These are phyloP conservation scores for Aegilops speltoides DNA, from an alignment of 176 grass and related monocot species.

Conservation along the genomic window DNA sequence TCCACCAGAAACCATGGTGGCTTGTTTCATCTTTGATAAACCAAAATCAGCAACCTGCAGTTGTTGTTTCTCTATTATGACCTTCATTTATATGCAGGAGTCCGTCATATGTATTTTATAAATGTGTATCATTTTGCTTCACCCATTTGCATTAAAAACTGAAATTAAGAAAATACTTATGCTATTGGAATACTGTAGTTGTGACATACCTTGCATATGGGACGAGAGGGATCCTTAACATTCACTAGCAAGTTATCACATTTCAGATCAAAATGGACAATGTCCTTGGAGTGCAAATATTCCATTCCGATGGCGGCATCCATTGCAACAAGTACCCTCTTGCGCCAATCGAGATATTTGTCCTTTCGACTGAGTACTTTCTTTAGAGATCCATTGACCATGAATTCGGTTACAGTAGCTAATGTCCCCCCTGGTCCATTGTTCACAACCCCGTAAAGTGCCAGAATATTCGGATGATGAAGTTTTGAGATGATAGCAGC, in stretches of 20 bases:
- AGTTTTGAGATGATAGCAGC: constrained; percentile 83
- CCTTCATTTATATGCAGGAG: background rate
- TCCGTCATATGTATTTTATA: background rate
- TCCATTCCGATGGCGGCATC: constrained; percentile 98
- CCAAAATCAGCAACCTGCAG: constrained; percentile 92
- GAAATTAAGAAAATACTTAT: background rate
- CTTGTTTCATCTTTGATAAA: constrained; percentile 93
- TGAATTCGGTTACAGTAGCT: constrained; percentile 91
- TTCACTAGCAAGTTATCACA: constrained; percentile 98
- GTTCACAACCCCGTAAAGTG: constrained; percentile 84
- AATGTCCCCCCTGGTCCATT: constrained; percentile 70
- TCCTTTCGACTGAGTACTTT: constrained; percentile 63
- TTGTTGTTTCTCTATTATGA: constrained; percentile 26
- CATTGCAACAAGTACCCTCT: constrained; percentile 74
- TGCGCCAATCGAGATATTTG: constrained; percentile 73
- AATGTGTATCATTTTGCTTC: background rate
- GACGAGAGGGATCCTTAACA: constrained; percentile 74
- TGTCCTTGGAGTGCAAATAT: constrained; percentile 84
- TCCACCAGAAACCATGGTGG: constrained; percentile 86
- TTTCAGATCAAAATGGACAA: constrained; percentile 97
- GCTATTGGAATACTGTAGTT: background rate
- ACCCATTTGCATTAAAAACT: background rate
- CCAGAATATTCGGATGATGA: constrained; percentile 89
- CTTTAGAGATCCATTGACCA: constrained; percentile 95
- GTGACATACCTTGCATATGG: constrained; percentile 85